phyloP scores from a whole-genome alignment of 257 asterid species.

The Dorcoceras hygrometricum region DNA sequence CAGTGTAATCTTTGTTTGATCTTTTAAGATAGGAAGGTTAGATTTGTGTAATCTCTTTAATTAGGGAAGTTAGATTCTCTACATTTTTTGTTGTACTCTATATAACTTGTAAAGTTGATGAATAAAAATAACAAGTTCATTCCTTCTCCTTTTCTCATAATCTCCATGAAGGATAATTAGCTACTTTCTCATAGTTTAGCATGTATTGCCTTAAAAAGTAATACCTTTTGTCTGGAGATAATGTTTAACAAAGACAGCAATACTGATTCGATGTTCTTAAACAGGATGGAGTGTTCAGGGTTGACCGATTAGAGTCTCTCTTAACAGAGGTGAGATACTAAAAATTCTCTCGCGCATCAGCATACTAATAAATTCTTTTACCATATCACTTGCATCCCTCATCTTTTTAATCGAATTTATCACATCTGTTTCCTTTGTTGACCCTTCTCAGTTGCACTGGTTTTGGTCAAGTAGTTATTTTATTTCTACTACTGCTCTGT shows the following conservation, averaged over 20 bases:
- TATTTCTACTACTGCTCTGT: neutral
- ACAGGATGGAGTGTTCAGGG: conserved; percentile 88
- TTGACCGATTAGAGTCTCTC: conserved; percentile 94
- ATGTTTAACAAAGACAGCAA: conserved; percentile 22
- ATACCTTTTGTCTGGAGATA: conserved; percentile 8
- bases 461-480: conserved; percentile 1
- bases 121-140: too few species aligned
- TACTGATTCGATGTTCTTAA: conserved; percentile 38
- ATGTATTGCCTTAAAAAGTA: conserved; percentile 11
- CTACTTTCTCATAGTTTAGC: conserved; percentile 17
- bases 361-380: conserved; percentile 14
- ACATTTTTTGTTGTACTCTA: too few species aligned
- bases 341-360: conserved; percentile 16
- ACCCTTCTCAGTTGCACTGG: neutral
- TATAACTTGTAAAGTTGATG: too few species aligned
- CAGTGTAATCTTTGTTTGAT: too few species aligned
- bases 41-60: too few species aligned
- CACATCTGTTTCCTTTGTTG: neutral
- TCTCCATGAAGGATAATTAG: conserved; percentile 8
- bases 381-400: conserved; percentile 3
- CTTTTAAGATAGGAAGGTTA: too few species aligned
- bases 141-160: too few species aligned
- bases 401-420: neutral
- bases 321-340: conserved; percentile 69
- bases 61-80: too few species aligned